Base-by-base conservation (phyloP, 306 rosid genomes). In the Malus fusca region DNA sequence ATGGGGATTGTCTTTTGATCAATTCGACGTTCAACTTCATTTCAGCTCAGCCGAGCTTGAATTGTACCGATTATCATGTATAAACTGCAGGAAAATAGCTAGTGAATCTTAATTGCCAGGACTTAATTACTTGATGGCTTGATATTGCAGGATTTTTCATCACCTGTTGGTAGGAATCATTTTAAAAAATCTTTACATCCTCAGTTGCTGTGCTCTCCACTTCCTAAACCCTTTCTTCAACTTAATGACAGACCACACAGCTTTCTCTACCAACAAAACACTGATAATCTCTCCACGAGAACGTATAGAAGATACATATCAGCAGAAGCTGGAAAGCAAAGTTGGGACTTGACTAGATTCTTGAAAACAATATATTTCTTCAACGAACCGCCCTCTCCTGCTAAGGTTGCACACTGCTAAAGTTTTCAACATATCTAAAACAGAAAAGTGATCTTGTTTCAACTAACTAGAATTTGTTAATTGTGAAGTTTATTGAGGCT, bases 271-370 rank as follows among this genome's bases (percentile, higher is more conserved):
- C 76, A 55, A 48, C 85, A 59, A 66, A 68, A 43, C 60, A 69
- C 88, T 14, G 79, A 66, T 51, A 78, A 66, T 66, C 25, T 71
- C 72, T 72, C 91, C 19, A 67, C 80, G 68, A 84, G 90, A 71
- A 48, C 82, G 17, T 52, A 60, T 44, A 81, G 82, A 80, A 9
- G 84, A 15, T 52, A 73, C 46, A 82, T 93, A 68, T 72, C 89
- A 31, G 90, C 96, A 78, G 86, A 88, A 83, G 83, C 88, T 75
- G 88, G 85, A 72, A 79, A 72, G 55, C 91, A 86, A 72, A 65
- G 83, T 85, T 93, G 97, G 98, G 97, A 93, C 85, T 59, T 93
- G 68, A 89, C 88, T 26, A 91, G 98, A 81, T 93, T 93, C 68
- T 73, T 91, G 28, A 87, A 85, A 88, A 91, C 97, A 4, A 22